Conservation (phyloP, 495 filamentous ascomycete species). For the Bathelium albidoporum region DNA sequence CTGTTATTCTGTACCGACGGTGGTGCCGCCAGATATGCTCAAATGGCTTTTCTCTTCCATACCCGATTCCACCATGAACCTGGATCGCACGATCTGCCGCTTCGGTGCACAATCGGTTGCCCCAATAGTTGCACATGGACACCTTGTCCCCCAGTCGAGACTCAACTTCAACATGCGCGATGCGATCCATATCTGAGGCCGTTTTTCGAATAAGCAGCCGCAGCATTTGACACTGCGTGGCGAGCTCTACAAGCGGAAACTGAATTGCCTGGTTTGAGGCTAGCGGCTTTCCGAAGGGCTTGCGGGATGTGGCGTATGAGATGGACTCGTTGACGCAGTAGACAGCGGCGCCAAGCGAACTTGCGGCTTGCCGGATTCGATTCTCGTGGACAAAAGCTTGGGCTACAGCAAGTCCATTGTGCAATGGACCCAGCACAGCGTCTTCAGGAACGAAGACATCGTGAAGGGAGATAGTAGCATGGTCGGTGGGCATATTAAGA, state of each 20-base stretch:
- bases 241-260: constrained; percentile 50
- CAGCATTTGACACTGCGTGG: constrained; percentile 51
- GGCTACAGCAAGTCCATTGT: constrained; percentile 44
- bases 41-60: constrained; percentile 29
- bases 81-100: constrained; percentile 52
- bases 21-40: constrained; percentile 37
- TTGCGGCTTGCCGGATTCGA: constrained; percentile 50
- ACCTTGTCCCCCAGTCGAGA: constrained; percentile 44
- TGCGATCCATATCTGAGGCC: constrained; percentile 47
- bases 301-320: constrained; percentile 40
- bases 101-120: constrained; percentile 46
- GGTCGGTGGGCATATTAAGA: constrained; percentile 54
- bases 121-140: constrained; percentile 56
- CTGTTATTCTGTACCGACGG: constrained; percentile 32
- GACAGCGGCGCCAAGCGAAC: constrained; percentile 45
- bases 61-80: constrained; percentile 43
- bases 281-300: constrained; percentile 46
- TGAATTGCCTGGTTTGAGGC: constrained; percentile 50
- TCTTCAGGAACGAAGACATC: constrained; percentile 40
- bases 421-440: constrained; percentile 39
- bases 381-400: constrained; percentile 56
- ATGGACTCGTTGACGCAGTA: constrained; percentile 47
- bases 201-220: constrained; percentile 49
- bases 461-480: constrained; percentile 42
- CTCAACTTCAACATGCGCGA: constrained; percentile 44